Evolutionary conservation across 352 stramenopile species (phyloP), one percentile per base, ranked within the genome.

Genomic region (Pythium myriotylum): DNA sequence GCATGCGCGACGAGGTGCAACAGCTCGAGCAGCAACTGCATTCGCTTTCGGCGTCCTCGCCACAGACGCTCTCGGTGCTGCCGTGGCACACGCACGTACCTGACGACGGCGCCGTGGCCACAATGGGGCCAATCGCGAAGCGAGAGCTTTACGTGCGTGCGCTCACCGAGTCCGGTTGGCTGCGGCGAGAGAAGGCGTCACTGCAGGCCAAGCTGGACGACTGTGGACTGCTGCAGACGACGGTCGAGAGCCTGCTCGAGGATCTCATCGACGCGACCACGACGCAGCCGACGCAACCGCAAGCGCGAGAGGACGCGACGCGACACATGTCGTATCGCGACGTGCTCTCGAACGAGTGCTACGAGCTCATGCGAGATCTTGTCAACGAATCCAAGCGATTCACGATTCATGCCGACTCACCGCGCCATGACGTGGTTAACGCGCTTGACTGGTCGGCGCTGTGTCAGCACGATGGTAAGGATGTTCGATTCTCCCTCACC

Each of bases 351-450:
- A 35, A 53, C 39, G 59, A 73, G 32, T 73, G 60, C 37, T 69
- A 63, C 55, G 51, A 59, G 23, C 16, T 73, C n/a, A 73, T 73
- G 66, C 35, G 59, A 33, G 59, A 73, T 16, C 59, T 67, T 37
- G 20, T 69, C 12, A 54, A 43, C 37, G 50, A 73, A 22, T 68
- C 66, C 42, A 68, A 64, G 16, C 35, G 43, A 1, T 73, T 73
- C 60, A 47, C 40, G n/a, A 56, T 73, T n/a, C 16, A 29, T 16
- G 27, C 35, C 40, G 33, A 61, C 19, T 16, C 3, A 17, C 14
- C 40, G 19, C 43, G 40, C 1, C n/a, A 35, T 16, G 27, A 47
- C 41, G 3, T 47, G 1, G 17, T 4, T 12, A 61, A 41, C 17
- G 35, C 55, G 0, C 39, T 66, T 2, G 59, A 62, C 45, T 73